Base-by-base conservation (phyloP, 352 stramenopile genomes). In the Globisporangium solare region DNA sequence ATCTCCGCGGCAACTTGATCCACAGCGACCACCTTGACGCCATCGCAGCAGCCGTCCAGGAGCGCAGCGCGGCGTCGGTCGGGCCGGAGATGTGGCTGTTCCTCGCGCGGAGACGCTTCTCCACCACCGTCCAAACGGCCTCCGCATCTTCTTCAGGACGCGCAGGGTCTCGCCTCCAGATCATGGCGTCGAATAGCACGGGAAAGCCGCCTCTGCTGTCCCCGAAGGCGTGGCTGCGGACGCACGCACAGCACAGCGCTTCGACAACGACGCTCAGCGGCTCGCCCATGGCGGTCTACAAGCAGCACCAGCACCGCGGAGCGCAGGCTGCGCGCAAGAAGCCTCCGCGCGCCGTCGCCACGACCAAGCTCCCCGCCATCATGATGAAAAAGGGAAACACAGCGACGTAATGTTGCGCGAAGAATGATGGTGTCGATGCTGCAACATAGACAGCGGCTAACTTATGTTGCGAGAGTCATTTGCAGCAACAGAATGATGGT, bases 1-100 rank as follows among this genome's bases (percentile, higher is more conserved):
- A 91, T 3, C 27, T 91, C 18, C 52, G 60, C 10, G 80, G 80
- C 0, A 91, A 91, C 51, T 51, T 91, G 20, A 69, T 89, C 31
- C 66, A 84, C 14, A n/a, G 40, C 14, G 58, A 78, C 13, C 71
- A 82, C 42, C 3, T 86, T 1, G 42, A 45, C 0, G 51, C 68
- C n/a, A 51, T 86, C 0, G 51, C 67, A 6, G 15, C 31, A 2
- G 69, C 68, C 18, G 22, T 58, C 7, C 49, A 63, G 20, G 78
- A 86, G 31, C 71, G 78, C 5, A 51, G 43, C 10, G 51, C 59
- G n/a, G 46, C 50, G 0, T 49, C 65, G 7, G 31, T 64, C 0
- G 79, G 76, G 40, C 54, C 66, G 3, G 66, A 88, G 18, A 49
- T 85, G 15, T 64, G 75, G 8, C 47, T 86, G 15, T 75, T 85